Percentiles rank a stretch among this genome's conserved stretches.
Conservation (phyloP, 208 protist species). For the Leishmania lainsoni region DNA sequence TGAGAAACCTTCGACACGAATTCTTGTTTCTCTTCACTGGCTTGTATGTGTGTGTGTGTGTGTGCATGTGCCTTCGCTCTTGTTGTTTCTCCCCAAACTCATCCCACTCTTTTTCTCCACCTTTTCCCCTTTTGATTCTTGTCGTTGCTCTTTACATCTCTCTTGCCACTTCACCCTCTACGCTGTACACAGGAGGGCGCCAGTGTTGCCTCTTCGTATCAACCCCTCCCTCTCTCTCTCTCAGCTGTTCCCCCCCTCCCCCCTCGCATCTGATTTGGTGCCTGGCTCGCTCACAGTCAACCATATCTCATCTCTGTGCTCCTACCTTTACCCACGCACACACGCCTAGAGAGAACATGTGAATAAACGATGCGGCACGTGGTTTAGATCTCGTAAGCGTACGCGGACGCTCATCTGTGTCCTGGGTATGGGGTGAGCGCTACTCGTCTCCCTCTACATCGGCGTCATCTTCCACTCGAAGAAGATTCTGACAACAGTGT, state of each 20-base stretch:
- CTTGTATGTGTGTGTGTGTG: neutral
- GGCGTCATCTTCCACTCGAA: conserved; percentile 44
- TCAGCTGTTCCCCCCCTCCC: neutral
- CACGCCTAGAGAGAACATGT: neutral
- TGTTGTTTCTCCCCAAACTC: neutral
- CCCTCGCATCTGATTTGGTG: neutral
- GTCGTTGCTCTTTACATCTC: too few species aligned
- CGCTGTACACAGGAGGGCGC: neutral
- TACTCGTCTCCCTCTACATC: conserved; percentile 59
- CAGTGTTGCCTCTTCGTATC: neutral
- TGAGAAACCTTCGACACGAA: neutral
- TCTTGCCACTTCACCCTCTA: neutral
- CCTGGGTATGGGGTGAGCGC: conserved; percentile 39
- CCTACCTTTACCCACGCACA: neutral
- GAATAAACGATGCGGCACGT: conserved; percentile 43
- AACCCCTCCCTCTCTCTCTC: neutral
- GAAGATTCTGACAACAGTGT: conserved; percentile 54
- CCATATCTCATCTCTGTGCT: neutral
- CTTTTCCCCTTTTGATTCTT: neutral
- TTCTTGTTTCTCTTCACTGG: neutral
- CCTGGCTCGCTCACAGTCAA: neutral
- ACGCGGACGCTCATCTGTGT: conserved; percentile 65
- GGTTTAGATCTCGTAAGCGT: conserved; percentile 2
- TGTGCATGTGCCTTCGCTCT: neutral
- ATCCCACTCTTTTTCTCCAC: neutral